These are phyloP conservation scores for Solanum hybrid DNA, from an alignment of 305 asterid genomes.

Conservation along the genomic window DNA sequence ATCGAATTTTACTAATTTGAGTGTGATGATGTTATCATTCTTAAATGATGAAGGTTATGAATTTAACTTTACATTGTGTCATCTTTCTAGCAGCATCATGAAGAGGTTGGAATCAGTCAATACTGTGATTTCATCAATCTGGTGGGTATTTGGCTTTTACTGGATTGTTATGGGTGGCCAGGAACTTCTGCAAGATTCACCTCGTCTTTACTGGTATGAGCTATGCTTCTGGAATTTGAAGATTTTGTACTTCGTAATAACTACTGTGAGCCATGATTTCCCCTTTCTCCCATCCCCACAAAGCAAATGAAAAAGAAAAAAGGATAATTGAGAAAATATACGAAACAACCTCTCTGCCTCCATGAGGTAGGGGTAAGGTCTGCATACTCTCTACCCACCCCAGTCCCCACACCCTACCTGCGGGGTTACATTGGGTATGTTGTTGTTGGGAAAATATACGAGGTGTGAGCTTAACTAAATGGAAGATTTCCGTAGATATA, in stretches of 20 bases:
- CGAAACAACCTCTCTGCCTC: neutral
- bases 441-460: neutral
- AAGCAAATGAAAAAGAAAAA: neutral
- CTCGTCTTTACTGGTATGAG: conserved; percentile 78
- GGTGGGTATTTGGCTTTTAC: conserved; percentile 90
- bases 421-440: neutral
- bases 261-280: neutral
- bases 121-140: conserved; percentile 58
- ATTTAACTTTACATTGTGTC: neutral
- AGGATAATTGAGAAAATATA: neutral
- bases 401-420: neutral
- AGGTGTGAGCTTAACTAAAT: neutral
- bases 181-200: conserved; percentile 60
- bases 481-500: neutral
- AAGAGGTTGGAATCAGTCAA: conserved; percentile 59
- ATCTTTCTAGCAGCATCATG: conserved; percentile 38
- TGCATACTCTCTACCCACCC: neutral
- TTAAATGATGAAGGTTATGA: neutral
- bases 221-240: conserved; percentile 6
- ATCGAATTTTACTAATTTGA: neutral
- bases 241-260: neutral
- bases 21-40: neutral
- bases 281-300: neutral
- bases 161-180: conserved; percentile 80
- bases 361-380: neutral